Evolutionary conservation across 1,139 yeast genomes (phyloP), one percentile per base, ranked within the genome.

Genomic region (Pichia sp.): DNA sequence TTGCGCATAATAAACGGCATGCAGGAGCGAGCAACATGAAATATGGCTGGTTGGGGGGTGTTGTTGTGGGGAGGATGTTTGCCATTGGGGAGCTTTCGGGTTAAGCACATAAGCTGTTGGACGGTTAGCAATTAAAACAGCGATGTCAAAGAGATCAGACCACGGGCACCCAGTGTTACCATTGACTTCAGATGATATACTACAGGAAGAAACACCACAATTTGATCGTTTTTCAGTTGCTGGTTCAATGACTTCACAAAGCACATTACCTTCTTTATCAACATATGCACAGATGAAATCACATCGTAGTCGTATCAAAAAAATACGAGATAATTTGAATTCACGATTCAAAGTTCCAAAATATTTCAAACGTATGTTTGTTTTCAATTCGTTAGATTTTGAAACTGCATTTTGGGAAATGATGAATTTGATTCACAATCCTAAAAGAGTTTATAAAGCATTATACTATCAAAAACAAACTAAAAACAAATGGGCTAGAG

Each of bases 361-460:
- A 10, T 66, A 68, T 43, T 58, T 72, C 42, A 65, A 63, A 45
- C 57, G 84, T 40, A 59, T 86, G 35, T 68, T 83, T 53, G 78
- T 80, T 51, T 93, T 95, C 5, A 83, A 80, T 10, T 81, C 95
- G 0, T 68, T 88, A 40, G 96, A 88, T 63, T 85, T 87, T 55
- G 96, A 88, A 60, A 84, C 95, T 2, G 95, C 96, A 15, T 72
- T 80, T 47, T 88, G 96, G 95, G 96, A 88, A 59, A 80, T 87
- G 61, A 68, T 83, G 51, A 76, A 86, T 54, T 64, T 88, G 42
- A 69, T 88, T 20, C 66, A 78, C 31, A 76, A 81, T 35, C 96
- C 96, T 2, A 75, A 80, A 51, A 80, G 85, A 49, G 93, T 88
- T 58, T 87, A 84, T 66, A 72, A 85, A 50, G 77, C 91, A 19